Base-by-base conservation (phyloP, 2,329 filamentous ascomycete species). In the Trichothecium roseum region DNA sequence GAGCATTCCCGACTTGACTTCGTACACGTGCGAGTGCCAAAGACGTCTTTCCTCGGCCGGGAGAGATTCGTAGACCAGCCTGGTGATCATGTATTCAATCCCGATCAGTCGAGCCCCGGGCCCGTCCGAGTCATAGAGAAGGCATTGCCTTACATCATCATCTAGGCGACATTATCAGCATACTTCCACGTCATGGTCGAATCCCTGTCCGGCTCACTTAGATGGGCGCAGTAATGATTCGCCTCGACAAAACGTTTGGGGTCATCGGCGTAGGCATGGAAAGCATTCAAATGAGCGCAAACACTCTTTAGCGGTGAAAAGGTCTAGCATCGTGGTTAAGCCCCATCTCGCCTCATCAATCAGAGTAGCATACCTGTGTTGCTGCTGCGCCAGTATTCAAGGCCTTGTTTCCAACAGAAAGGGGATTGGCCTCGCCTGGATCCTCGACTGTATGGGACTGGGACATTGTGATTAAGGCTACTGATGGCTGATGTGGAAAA, bases 41-140 rank as follows among this genome's bases (percentile, higher is more conserved):
- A 88, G 67, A 34, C 71, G 72, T 27, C 81, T 75, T 59, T 94
- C 86, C 15, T 78, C 71, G 0, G 57, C 31, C 1, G 74, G 68
- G 0, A 94, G 72, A 0, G 71, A 74, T 27, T 72, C 65, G 60
- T 80, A 93, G 1, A 91, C 61, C 4, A 65, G 62, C 0, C 76
- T 72, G 0, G 79, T 78, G 47, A 94, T 78, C 84, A 91, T 88
- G 64, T 93, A 93, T 55, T 94, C 86, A 47, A 93, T 70, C 8
- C 85, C 86, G 41, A 94, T 84, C 14, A 94, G 70, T 1, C 81
- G 72, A 0, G 84, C 84, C 18, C 74, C 71, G 7, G 73, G 65
- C 1, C 68, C 64, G 0, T 78, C 68, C 0, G 74, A 73, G 57
- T 93, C 85, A 61, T 91, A 94, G 42, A 94, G 72, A 20, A 94